Conservation (phyloP, 768 basidiomycete genomes). For the Leccinellum luteum region DNA sequence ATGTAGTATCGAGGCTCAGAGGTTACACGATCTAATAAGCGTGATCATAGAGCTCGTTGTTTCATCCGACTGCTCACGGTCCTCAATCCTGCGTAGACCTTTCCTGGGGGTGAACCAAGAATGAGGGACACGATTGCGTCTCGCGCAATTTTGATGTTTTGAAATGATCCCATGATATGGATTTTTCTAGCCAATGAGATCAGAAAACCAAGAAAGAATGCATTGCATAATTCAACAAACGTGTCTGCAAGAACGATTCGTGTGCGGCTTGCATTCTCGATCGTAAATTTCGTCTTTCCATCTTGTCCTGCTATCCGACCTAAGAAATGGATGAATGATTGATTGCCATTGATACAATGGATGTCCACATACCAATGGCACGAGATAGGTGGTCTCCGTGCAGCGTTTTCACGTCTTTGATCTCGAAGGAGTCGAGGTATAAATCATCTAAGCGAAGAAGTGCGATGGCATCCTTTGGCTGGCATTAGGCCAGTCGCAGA, state of each 20-base stretch:
- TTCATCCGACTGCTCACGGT: slow-evolving; percentile 92
- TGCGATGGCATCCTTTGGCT: slow-evolving; percentile 84
- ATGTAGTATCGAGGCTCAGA: slow-evolving; percentile 5
- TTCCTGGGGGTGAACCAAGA: slow-evolving; percentile 92
- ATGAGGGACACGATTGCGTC: slow-evolving; percentile 96
- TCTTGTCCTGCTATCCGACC: slow-evolving; percentile 98
- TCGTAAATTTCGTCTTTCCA: slow-evolving; percentile 98
- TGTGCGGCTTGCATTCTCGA: slow-evolving; percentile 95
- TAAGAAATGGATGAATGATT: slow-evolving; percentile 27
- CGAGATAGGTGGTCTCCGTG: slow-evolving; percentile 98
- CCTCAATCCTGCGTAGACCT: slow-evolving; percentile 87
- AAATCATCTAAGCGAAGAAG: slow-evolving; percentile 93
- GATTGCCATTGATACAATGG: background rate
- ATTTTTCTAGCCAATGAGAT: slow-evolving; percentile 67
- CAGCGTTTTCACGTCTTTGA: slow-evolving; percentile 97
- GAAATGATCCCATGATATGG: slow-evolving; percentile 97
- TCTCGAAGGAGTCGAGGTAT: slow-evolving; percentile 97
- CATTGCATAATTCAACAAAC: slow-evolving; percentile 45
- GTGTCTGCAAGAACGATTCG: slow-evolving; percentile 98
- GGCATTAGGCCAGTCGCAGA: background rate
- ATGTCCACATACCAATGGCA: slow-evolving; percentile 74
- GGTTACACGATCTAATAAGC: slow-evolving; percentile 6
- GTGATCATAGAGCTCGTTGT: slow-evolving; percentile 73
- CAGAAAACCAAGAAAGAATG: background rate
- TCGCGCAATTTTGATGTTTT: slow-evolving; percentile 96